These are phyloP conservation scores for Podospora bellae-mahoneyi DNA, from an alignment of 495 filamentous ascomycete species.

Conservation along the genomic window DNA sequence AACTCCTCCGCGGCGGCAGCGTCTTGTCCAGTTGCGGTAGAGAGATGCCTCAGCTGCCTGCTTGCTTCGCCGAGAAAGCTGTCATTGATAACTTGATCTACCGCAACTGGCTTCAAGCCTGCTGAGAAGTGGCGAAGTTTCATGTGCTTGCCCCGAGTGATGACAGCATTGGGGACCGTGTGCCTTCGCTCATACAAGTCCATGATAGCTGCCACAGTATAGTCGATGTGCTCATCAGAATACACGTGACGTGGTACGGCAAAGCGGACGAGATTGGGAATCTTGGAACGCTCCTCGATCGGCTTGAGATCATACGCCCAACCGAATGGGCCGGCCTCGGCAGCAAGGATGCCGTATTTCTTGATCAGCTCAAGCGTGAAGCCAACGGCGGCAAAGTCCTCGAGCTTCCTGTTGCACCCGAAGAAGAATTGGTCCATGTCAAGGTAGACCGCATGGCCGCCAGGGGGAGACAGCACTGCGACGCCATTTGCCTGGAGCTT, in stretches of 20 bases:
- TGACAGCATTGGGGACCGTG: slow-evolving; percentile 9
- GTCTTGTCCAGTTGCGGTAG: slow-evolving; percentile 1
- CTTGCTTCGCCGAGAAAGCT: background rate
- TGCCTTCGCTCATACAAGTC: slow-evolving; percentile 10
- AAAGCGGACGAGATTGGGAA: slow-evolving; percentile 11
- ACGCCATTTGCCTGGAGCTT: slow-evolving; percentile 10
- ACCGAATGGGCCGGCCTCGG: slow-evolving; percentile 9
- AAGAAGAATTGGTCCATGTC: slow-evolving; percentile 13
- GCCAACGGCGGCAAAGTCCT: slow-evolving; percentile 10
- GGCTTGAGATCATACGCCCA: slow-evolving; percentile 8
- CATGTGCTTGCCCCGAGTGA: slow-evolving; percentile 14
- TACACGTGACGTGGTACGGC: slow-evolving; percentile 8
- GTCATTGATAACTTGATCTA: slow-evolving; percentile 4
- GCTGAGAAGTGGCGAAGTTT: slow-evolving; percentile 14
- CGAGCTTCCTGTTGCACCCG: slow-evolving; percentile 5
- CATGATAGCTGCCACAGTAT: slow-evolving; percentile 7
- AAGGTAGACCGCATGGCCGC: slow-evolving; percentile 5
- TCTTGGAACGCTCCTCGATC: slow-evolving; percentile 1
- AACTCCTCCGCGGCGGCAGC: background rate
- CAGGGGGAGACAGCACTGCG: slow-evolving; percentile 1
- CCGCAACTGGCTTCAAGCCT: slow-evolving; percentile 6
- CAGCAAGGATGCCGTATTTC: slow-evolving; percentile 7
- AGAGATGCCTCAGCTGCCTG: slow-evolving; percentile 6
- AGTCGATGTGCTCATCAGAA: slow-evolving; percentile 10
- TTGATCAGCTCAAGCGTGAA: slow-evolving; percentile 11